Percentiles rank a stretch among this genome's conserved stretches.
Evolutionary conservation across 2,329 filamentous ascomycete genomes (phyloP).

Genomic region (Emergomyces pasteurianus): DNA sequence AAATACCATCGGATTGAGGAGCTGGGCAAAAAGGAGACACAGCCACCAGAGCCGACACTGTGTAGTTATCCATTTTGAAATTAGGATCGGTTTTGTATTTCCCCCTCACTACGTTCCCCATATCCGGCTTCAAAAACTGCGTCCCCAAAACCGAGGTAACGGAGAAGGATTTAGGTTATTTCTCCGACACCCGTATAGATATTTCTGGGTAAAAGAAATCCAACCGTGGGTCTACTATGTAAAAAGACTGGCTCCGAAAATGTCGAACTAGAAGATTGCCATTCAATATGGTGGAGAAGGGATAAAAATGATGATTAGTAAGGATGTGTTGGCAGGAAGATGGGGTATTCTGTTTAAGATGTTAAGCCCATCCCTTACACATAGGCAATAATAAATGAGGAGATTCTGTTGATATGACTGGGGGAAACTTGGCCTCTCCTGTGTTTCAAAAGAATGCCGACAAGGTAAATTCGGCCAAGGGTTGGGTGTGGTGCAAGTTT

Average conservation of each 20-base stretch:
- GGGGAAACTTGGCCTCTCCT: too few relatives aligned
- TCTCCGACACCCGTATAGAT: background rate
- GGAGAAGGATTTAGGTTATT: background rate
- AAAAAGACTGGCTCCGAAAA: background rate
- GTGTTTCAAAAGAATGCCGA: background rate
- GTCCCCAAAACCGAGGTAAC: background rate
- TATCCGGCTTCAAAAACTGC: too few relatives aligned
- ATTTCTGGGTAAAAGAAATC: background rate
- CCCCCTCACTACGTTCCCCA: too few relatives aligned
- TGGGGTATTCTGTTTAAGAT: background rate
- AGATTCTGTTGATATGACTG: background rate
- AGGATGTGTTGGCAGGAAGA: background rate
- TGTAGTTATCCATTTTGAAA: too few relatives aligned
- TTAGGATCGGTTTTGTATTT: too few relatives aligned
- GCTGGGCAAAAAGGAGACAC: background rate
- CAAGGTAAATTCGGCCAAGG: background rate
- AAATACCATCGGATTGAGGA: background rate
- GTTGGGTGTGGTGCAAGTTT: background rate
- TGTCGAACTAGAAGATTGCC: background rate
- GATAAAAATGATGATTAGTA: too few relatives aligned
- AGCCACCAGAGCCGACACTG: too few relatives aligned
- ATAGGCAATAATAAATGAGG: background rate
- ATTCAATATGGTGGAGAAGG: too few relatives aligned
- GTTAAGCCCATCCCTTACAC: background rate
- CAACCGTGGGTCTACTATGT: background rate